A percentile compares a stretch with the other conserved stretches of the same genome.
Conservation (phyloP, 192 early-diverging fungal species). For the Coemansia furcata region DNA sequence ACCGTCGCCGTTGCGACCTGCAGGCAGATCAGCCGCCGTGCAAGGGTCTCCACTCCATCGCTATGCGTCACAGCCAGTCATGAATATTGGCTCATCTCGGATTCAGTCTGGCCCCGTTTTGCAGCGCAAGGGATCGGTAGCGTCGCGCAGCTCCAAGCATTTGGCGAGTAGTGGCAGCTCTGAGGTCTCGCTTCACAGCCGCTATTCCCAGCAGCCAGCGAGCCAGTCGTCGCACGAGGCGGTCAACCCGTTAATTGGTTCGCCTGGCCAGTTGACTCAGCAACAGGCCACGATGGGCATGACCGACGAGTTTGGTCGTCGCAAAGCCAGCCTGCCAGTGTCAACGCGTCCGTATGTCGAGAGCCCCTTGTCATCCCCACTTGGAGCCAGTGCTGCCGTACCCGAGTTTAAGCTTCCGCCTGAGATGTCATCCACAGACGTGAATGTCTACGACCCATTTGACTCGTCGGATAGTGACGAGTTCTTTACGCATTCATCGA, state of each 20-base stretch:
- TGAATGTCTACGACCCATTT: slow-evolving; percentile 52
- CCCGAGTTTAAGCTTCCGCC: slow-evolving; percentile 39
- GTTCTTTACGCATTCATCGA: slow-evolving; percentile 46
- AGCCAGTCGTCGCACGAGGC: slow-evolving; percentile 13
- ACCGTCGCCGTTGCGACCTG: slow-evolving; percentile 33
- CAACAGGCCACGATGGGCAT: slow-evolving; percentile 44
- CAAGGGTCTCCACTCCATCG: slow-evolving; percentile 33
- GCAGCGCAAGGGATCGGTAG: slow-evolving; percentile 34
- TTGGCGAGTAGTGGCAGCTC: slow-evolving; percentile 8
- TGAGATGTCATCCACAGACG: slow-evolving; percentile 35
- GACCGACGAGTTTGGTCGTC: slow-evolving; percentile 49
- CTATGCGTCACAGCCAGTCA: slow-evolving; percentile 47
- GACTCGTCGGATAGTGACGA: slow-evolving; percentile 55
- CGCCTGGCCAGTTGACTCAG: slow-evolving; percentile 19
- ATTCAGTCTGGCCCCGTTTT: slow-evolving; percentile 11
- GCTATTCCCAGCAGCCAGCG: background rate
- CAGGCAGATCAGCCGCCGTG: slow-evolving; percentile 18
- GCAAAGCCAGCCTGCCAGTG: slow-evolving; percentile 6
- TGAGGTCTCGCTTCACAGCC: slow-evolving; percentile 8
- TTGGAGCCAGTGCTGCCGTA: background rate
- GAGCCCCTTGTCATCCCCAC: slow-evolving; percentile 1
- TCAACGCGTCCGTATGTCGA: background rate
- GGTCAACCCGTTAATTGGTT: background rate
- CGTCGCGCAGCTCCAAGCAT: slow-evolving; percentile 20
- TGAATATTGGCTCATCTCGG: slow-evolving; percentile 10